Percentiles rank a stretch among this genome's conserved stretches.
Evolutionary conservation across 306 rosid species (phyloP).

Genomic region (Cucumis melo): DNA sequence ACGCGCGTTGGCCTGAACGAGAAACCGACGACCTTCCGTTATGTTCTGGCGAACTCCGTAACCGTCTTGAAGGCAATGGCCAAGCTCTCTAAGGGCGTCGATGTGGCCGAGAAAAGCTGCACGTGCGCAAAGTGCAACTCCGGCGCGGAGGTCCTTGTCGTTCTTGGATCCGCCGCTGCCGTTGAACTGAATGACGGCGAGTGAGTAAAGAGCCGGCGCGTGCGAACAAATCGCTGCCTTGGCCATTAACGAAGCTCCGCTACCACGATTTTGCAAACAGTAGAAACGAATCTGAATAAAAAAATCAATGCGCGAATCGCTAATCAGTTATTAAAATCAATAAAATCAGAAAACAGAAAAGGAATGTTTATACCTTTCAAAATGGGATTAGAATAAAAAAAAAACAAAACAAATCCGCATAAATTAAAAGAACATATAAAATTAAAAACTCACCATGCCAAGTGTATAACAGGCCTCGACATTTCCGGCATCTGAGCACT

Average conservation of each 20-base stretch:
- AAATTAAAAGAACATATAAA: neutral
- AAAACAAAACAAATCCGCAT: no score
- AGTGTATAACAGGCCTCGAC: conserved; percentile 75
- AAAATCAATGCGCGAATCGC: neutral
- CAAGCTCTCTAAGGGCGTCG: conserved; percentile 80
- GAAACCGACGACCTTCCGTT: conserved; percentile 62
- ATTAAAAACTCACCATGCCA: conserved; percentile 62
- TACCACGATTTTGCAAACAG: conserved; percentile 61
- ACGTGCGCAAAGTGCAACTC: conserved; percentile 81
- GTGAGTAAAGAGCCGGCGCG: conserved; percentile 79
- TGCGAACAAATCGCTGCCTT: conserved; percentile 80
- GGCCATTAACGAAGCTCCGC: conserved; percentile 78
- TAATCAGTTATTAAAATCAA: no score
- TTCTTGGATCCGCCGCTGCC: conserved; percentile 85
- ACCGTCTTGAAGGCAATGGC: conserved; percentile 93
- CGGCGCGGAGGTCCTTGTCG: conserved; percentile 79
- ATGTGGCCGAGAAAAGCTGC: conserved; percentile 86
- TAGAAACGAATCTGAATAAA: conserved; percentile 69
- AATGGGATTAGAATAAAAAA: neutral
- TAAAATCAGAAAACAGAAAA: no score
- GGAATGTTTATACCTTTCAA: neutral
- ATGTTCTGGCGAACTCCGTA: conserved; percentile 84
- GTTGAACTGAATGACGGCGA: conserved; percentile 86
- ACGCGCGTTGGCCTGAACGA: conserved; percentile 84
- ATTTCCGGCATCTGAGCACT: conserved; percentile 80